Evolutionary conservation across 2,329 filamentous ascomycete species (phyloP).

Genomic region (Aspergillus calidoustus): DNA sequence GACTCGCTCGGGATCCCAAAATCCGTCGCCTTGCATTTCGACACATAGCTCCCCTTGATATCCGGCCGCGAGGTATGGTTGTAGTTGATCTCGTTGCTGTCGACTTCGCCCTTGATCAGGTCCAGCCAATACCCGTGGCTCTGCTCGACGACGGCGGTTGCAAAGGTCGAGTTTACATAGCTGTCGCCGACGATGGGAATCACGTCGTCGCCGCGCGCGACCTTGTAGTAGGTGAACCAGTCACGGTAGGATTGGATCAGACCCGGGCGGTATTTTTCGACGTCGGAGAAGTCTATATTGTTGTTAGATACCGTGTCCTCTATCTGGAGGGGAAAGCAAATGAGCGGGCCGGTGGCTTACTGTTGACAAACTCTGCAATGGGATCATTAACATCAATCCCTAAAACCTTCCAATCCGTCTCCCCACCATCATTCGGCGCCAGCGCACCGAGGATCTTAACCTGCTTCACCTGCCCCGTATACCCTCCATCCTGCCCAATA

Average conservation of each 20-base stretch:
- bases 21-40: neutral
- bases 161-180: constrained; percentile 7
- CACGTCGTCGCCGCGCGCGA: constrained; percentile 2
- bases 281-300: constrained; percentile 1
- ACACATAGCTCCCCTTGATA: neutral
- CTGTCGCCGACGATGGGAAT: constrained; percentile 2
- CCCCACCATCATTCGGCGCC: constrained; percentile 3
- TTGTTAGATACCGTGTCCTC: neutral
- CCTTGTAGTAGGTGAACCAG: constrained; percentile 12
- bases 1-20: neutral
- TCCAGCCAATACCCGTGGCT: constrained; percentile 11
- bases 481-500: neutral
- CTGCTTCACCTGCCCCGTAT: constrained; percentile 1
- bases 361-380: neutral
- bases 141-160: neutral
- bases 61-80: constrained; percentile 8
- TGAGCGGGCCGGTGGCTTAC: neutral
- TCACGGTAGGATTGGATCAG: constrained; percentile 1
- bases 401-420: constrained; percentile 13
- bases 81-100: constrained; percentile 8
- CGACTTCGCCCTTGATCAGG: constrained; percentile 5
- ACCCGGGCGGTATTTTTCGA: constrained; percentile 5
- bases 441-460: constrained; percentile 8
- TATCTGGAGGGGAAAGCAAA: too few species aligned
- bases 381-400: constrained; percentile 8